Evolutionary conservation across 306 rosid species (phyloP).

Genomic region (Cucumis melo): DNA sequence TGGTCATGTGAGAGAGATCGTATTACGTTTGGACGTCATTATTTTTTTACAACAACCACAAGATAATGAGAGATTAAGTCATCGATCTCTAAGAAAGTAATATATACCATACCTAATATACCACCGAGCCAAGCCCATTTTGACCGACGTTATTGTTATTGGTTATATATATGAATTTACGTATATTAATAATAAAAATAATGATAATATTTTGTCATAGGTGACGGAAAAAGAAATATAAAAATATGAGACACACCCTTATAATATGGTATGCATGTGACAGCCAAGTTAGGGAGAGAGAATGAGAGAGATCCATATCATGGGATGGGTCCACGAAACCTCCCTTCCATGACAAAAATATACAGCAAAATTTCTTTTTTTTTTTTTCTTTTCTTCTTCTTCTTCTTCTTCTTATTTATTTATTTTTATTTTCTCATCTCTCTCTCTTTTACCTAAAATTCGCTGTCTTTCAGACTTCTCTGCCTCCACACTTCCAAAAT

Average conservation of each 20-base stretch:
- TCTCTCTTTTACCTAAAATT: slow-evolving; percentile 15
- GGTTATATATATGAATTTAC: background rate
- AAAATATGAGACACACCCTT: background rate
- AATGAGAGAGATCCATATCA: slow-evolving; percentile 2
- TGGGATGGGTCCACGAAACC: slow-evolving; percentile 31
- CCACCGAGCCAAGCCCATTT: no score
- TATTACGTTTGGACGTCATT: no score
- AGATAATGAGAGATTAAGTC: no score
- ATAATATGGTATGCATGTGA: slow-evolving; percentile 4
- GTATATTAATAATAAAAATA: no score
- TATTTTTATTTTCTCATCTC: no score
- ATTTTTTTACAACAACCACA: no score
- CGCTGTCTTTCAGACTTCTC: slow-evolving; percentile 13
- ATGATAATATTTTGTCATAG: background rate
- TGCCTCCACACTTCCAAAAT: slow-evolving; percentile 17
- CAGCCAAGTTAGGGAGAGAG: background rate
- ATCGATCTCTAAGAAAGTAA: no score
- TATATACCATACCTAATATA: no score
- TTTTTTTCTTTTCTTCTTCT: background rate
- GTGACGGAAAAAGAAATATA: background rate
- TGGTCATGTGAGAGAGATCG: no score
- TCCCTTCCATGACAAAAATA: slow-evolving; percentile 19
- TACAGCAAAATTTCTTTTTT: slow-evolving; percentile 9
- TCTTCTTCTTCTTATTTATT: no score
- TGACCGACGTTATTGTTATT: background rate